Percentiles rank a stretch among this genome's conserved stretches.
Conservation (phyloP, 257 asterid species). For the Solanum bulbocastanum region DNA sequence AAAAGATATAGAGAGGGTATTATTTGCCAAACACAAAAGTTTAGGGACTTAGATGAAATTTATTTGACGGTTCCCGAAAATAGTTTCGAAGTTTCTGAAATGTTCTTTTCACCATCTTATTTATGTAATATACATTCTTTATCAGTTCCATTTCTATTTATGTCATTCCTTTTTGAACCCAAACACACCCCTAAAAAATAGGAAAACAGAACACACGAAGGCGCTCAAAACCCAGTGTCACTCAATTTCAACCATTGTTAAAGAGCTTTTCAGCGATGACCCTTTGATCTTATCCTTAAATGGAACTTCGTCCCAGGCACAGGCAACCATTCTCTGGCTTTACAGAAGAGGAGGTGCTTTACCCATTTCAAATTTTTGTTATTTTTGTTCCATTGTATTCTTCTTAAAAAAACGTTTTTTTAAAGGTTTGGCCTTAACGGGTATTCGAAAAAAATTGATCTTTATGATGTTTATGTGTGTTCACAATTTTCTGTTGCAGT, state of each 20-base stretch:
- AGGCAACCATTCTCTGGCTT: conserved; percentile 48
- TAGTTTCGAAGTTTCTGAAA: background rate
- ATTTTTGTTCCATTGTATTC: background rate
- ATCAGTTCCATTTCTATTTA: background rate
- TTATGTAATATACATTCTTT: background rate
- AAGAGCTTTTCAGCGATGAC: background rate
- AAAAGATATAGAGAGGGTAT: background rate
- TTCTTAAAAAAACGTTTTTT: background rate
- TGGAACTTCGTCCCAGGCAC: conserved; percentile 70
- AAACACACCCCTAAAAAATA: background rate
- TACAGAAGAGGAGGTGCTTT: conserved; percentile 52
- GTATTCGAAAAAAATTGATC: background rate
- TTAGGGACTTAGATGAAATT: background rate
- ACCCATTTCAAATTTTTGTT: background rate
- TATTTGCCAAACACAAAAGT: background rate
- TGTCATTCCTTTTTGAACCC: background rate
- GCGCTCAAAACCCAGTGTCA: conserved; percentile 6
- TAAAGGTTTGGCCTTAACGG: background rate
- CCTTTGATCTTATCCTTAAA: conserved; percentile 1
- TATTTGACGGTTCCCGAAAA: background rate
- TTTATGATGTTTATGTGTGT: background rate
- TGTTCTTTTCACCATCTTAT: background rate
- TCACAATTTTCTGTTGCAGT: background rate
- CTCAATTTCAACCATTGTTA: background rate
- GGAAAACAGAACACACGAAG: background rate